A percentile compares a stretch with the other conserved stretches of the same genome.
Conservation (phyloP, 208 protist genomes). For the Leishmania amazonensis region DNA sequence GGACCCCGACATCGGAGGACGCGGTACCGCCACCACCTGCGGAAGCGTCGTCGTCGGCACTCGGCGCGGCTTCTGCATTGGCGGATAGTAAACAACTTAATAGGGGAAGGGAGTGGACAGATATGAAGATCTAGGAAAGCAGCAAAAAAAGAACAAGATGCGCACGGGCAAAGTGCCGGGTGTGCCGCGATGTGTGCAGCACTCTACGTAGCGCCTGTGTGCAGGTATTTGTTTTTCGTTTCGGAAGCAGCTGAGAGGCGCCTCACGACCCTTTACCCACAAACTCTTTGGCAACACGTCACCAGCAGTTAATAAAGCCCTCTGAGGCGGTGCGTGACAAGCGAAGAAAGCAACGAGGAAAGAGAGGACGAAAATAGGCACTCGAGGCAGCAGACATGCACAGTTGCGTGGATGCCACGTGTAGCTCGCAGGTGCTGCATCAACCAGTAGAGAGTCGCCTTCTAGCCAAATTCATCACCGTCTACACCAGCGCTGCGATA, state of each 20-base stretch:
- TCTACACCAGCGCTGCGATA: not conserved
- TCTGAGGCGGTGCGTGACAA: not conserved
- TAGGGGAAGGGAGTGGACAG: not conserved
- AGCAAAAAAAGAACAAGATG: not conserved
- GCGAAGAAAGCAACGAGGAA: not conserved
- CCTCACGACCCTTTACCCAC: not conserved
- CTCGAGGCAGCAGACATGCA: not conserved
- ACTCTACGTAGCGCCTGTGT: not conserved
- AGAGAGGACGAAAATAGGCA: not conserved
- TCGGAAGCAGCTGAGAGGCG: not conserved
- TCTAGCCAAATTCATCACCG: not conserved
- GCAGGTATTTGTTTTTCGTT: no score
- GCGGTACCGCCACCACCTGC: not conserved
- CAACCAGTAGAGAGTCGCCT: not conserved
- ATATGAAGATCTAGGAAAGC: not conserved
- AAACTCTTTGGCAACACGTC: not conserved
- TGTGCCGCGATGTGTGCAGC: not conserved
- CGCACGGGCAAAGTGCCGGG: not conserved
- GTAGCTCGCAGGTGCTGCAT: no score
- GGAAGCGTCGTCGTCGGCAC: not conserved
- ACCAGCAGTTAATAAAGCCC: not conserved
- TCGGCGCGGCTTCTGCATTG: conserved; percentile 6
- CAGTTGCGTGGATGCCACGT: not conserved
- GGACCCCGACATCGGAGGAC: not conserved
- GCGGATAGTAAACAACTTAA: not conserved